These are phyloP conservation scores for Clausena lansium DNA, from an alignment of 345 rosid genomes.

Conservation along the genomic window DNA sequence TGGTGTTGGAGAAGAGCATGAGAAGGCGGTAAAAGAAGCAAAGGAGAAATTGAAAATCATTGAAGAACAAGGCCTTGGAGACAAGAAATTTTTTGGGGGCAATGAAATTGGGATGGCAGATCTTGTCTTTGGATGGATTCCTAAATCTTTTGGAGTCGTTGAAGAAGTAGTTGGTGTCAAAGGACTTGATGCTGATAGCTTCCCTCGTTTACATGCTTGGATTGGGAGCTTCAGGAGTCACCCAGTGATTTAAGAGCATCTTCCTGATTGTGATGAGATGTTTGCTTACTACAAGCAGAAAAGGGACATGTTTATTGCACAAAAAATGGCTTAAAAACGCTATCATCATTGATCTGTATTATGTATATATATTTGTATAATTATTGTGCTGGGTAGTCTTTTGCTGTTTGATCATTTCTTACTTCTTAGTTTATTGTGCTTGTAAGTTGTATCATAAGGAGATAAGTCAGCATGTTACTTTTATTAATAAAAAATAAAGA, in stretches of 20 bases:
- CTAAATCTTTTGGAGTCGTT: neutral
- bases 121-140: neutral
- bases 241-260: neutral
- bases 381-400: too few species aligned
- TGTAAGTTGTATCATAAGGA: neutral
- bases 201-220: neutral
- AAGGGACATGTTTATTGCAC: neutral
- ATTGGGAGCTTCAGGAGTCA: neutral
- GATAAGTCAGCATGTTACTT: neutral
- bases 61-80: neutral
- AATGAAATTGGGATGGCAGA: conserved; percentile 5
- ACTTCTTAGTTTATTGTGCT: neutral
- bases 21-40: neutral
- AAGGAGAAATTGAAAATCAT: neutral
- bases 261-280: neutral
- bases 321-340: neutral
- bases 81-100: conserved; percentile 6
- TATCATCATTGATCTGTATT: neutral
- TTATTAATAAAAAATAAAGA: neutral
- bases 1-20: conserved; percentile 3
- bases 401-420: neutral
- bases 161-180: conserved; percentile 6
- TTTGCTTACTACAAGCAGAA: neutral
- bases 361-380: too few species aligned
- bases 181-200: neutral